Conservation (phyloP, 208 protist genomes). For the Trichomonas tenax region DNA sequence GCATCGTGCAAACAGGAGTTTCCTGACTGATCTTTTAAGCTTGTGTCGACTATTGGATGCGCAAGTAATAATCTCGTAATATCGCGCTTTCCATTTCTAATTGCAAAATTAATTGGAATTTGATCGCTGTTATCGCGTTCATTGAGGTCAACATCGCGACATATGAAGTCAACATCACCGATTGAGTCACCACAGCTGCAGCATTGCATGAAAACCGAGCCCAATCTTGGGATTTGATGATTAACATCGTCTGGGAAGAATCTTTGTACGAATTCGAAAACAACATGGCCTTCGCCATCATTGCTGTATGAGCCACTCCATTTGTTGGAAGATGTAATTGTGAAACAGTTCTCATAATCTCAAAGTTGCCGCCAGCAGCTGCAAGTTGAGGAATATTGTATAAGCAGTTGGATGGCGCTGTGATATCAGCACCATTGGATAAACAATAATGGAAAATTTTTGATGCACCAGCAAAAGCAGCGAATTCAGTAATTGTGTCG, state of each 20-base stretch:
- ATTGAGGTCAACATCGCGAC: background rate
- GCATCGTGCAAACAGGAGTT: background rate
- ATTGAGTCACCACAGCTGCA: background rate
- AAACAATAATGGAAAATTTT: background rate
- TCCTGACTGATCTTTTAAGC: background rate
- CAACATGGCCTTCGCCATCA: background rate
- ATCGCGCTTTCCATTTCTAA: background rate
- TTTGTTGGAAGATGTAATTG: background rate
- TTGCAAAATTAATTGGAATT: background rate
- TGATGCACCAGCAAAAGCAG: background rate
- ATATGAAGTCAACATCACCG: background rate
- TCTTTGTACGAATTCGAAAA: background rate
- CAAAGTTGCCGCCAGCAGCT: background rate
- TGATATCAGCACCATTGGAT: background rate
- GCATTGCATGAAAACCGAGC: background rate
- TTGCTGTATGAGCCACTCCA: background rate
- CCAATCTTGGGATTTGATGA: background rate
- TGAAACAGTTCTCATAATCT: background rate
- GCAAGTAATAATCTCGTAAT: background rate
- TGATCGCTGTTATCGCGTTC: background rate
- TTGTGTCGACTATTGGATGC: background rate
- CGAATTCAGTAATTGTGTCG: background rate
- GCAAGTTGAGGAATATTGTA: background rate
- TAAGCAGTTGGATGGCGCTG: background rate
- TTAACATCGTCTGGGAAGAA: background rate